phyloP scores from a whole-genome alignment of 805 yeast genomes.

The Danielia reshetovae region DNA sequence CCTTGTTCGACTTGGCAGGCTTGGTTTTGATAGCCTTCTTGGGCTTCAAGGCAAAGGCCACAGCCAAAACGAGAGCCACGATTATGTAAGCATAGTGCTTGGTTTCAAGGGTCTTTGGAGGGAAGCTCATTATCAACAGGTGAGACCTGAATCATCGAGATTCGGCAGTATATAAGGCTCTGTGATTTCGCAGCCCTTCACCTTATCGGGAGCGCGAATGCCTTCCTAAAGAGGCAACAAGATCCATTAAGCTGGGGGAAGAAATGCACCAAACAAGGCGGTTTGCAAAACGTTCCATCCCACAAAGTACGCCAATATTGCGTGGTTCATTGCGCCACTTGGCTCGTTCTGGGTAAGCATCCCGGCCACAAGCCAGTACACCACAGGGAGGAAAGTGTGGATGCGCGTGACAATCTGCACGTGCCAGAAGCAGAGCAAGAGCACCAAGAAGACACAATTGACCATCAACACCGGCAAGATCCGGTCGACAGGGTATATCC shows the following conservation, averaged over 20 bases:
- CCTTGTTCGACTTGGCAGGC: slow-evolving; percentile 30
- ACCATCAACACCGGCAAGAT: slow-evolving; percentile 39
- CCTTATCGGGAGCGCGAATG: slow-evolving; percentile 7
- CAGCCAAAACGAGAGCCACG: slow-evolving; percentile 7
- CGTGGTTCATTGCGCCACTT: slow-evolving; percentile 5
- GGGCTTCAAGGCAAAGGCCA: slow-evolving; percentile 5
- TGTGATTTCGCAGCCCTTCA: too few species aligned
- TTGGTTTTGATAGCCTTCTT: slow-evolving; percentile 3
- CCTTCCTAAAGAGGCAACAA: slow-evolving; percentile 10
- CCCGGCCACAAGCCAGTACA: slow-evolving; percentile 55
- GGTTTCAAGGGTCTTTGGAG: background rate
- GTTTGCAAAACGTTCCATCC: slow-evolving; percentile 70
- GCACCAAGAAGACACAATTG: slow-evolving; percentile 41
- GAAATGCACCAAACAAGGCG: slow-evolving; percentile 69
- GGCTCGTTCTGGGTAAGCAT: slow-evolving; percentile 41
- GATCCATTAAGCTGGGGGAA: slow-evolving; percentile 79
- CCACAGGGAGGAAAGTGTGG: slow-evolving; percentile 70
- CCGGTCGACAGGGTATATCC: slow-evolving; percentile 31
- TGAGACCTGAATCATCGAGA: too few species aligned
- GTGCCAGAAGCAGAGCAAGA: slow-evolving; percentile 65
- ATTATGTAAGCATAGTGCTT: slow-evolving; percentile 14
- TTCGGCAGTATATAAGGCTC: too few species aligned
- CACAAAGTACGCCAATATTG: slow-evolving; percentile 37
- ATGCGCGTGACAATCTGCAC: slow-evolving; percentile 83
- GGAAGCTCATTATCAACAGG: too few species aligned